A percentile compares a stretch with the other conserved stretches of the same genome.
Conservation (phyloP, 257 asterid species). For the Nicotiana sylvestris region DNA sequence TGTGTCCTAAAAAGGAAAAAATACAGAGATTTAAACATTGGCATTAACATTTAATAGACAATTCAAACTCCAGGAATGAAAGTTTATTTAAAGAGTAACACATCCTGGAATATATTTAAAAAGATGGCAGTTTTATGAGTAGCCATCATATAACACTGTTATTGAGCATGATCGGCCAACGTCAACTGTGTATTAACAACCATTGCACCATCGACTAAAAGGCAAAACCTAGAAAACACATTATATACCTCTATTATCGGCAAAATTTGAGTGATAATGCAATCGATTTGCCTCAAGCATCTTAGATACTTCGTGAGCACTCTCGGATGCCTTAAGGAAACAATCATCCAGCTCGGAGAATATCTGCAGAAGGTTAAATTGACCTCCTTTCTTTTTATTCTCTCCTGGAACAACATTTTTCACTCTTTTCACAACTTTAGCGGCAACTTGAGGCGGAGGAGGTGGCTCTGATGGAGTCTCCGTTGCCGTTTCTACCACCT, state of each 20-base stretch:
- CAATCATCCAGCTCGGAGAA: slow-evolving; percentile 81
- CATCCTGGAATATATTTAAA: neutral
- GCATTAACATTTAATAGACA: neutral
- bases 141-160: neutral
- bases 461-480: slow-evolving; percentile 67
- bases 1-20: slow-evolving; percentile 54
- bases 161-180: neutral
- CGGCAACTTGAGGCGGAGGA: slow-evolving; percentile 41
- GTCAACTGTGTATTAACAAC: neutral
- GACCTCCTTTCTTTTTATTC: slow-evolving; percentile 47
- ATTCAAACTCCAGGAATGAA: neutral
- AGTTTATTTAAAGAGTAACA: neutral
- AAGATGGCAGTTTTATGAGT: neutral
- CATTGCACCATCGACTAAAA: neutral
- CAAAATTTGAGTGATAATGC: slow-evolving; percentile 94
- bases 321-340: slow-evolving; percentile 82
- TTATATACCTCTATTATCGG: slow-evolving; percentile 72
- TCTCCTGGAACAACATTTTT: slow-evolving; percentile 52
- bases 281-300: slow-evolving; percentile 93
- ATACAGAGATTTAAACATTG: neutral
- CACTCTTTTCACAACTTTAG: slow-evolving; percentile 56
- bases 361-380: slow-evolving; percentile 50
- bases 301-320: slow-evolving; percentile 86
- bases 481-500: slow-evolving; percentile 39
- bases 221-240: neutral